Conservation (phyloP, 2,329 filamentous ascomycete genomes). For the Curvularia hawaiiensis region DNA sequence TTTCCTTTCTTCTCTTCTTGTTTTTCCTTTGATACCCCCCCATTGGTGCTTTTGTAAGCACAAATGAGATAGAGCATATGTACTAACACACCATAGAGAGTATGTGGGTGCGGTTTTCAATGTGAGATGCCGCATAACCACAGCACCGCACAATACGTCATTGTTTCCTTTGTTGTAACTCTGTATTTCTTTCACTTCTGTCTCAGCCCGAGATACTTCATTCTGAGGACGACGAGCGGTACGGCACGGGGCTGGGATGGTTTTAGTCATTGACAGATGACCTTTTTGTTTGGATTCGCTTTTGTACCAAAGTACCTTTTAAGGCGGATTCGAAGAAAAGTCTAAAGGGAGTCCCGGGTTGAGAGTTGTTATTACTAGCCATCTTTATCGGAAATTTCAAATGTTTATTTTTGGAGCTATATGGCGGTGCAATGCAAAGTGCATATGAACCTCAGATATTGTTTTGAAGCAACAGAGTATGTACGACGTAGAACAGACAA, state of each 20-base stretch:
- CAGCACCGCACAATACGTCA: not conserved
- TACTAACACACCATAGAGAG: not conserved
- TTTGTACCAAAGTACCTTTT: not conserved
- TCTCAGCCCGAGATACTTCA: not conserved
- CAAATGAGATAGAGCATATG: not conserved
- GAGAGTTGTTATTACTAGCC: not conserved
- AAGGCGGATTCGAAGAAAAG: not conserved
- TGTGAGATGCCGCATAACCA: not conserved
- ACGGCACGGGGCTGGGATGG: not conserved
- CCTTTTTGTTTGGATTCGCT: not conserved
- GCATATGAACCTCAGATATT: too few relatives aligned
- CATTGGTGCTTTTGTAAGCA: not conserved
- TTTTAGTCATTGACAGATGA: not conserved
- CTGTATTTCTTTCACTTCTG: not conserved
- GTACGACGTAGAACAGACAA: too few relatives aligned
- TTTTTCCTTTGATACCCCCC: conserved; percentile 1
- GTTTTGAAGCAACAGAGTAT: too few relatives aligned
- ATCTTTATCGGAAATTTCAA: not conserved
- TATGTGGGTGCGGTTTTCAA: not conserved
- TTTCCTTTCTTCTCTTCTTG: conserved; percentile 20
- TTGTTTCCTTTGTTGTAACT: not conserved
- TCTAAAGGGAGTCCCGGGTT: not conserved
- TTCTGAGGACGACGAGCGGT: not conserved
- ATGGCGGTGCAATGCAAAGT: not conserved
- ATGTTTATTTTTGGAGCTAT: not conserved